Conservation (phyloP, 192 early-diverging fungal genomes). For the Linnemannia exigua region DNA sequence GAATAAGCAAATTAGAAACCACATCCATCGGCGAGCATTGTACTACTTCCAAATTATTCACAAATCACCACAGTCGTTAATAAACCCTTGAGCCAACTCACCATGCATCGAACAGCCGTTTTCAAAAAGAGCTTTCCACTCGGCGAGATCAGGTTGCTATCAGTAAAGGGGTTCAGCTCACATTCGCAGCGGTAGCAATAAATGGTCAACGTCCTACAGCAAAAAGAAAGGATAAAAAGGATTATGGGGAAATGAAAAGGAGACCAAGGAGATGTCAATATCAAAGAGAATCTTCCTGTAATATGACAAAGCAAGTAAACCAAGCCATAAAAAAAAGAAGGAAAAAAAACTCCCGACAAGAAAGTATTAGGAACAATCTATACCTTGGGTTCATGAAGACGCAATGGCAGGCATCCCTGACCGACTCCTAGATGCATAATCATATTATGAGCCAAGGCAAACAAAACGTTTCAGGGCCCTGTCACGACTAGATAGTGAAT, state of each 20-base stretch:
- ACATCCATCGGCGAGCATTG: background rate
- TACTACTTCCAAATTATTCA: background rate
- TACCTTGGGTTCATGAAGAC: conserved; percentile 58
- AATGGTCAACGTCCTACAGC: conserved; percentile 46
- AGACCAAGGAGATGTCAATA: background rate
- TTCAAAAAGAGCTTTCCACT: conserved; percentile 48
- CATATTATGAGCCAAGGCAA: background rate
- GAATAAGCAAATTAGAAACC: background rate
- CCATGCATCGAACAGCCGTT: conserved; percentile 55
- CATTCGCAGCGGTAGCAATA: conserved; percentile 55
- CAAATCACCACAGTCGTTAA: background rate
- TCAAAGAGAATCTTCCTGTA: background rate
- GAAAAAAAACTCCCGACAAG: background rate
- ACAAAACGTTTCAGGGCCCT: background rate
- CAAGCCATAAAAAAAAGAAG: background rate
- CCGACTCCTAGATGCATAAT: conserved; percentile 33
- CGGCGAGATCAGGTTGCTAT: conserved; percentile 19
- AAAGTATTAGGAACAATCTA: too few relatives aligned
- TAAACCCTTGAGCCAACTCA: conserved; percentile 1
- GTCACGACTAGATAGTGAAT: background rate
- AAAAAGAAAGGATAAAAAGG: background rate
- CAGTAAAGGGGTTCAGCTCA: conserved; percentile 55
- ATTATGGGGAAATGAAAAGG: background rate
- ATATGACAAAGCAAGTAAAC: background rate
- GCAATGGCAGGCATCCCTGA: conserved; percentile 56